Conservation (phyloP, 2,329 filamentous ascomycete species). For the Exophiala mesophila region DNA sequence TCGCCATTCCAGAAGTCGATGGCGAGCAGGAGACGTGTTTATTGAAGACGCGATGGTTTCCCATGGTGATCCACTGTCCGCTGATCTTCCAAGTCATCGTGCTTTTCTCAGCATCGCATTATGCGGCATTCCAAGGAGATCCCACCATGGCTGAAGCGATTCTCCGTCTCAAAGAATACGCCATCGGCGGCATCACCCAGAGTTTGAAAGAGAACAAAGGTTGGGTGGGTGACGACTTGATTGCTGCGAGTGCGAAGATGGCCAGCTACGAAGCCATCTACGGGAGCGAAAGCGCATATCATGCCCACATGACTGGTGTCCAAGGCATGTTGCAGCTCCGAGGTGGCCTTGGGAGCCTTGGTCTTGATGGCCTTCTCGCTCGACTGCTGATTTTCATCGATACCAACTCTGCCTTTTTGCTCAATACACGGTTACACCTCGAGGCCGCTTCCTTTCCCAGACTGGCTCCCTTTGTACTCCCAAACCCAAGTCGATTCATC, state of each 20-base stretch:
- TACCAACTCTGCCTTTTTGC: slow-evolving; percentile 36
- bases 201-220: neutral
- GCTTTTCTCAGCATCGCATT: slow-evolving; percentile 40
- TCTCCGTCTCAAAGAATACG: slow-evolving; percentile 41
- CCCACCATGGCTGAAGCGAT: slow-evolving; percentile 29
- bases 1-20: slow-evolving; percentile 42
- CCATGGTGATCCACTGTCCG: slow-evolving; percentile 38
- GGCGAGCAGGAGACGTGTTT: slow-evolving; percentile 31
- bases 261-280: slow-evolving; percentile 51
- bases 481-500: slow-evolving; percentile 16
- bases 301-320: slow-evolving; percentile 47
- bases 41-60: slow-evolving; percentile 38
- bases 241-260: slow-evolving; percentile 49
- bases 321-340: slow-evolving; percentile 40
- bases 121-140: slow-evolving; percentile 29
- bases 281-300: slow-evolving; percentile 39
- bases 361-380: slow-evolving; percentile 43
- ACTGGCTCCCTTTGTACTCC: slow-evolving; percentile 11
- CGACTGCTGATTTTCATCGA: slow-evolving; percentile 49
- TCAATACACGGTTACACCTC: slow-evolving; percentile 16
- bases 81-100: slow-evolving; percentile 40
- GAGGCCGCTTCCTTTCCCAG: slow-evolving; percentile 11
- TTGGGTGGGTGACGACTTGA: slow-evolving; percentile 34
- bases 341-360: slow-evolving; percentile 42
- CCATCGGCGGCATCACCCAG: slow-evolving; percentile 30